Conservation (phyloP, 176 grass and related monocot genomes). For the Alloteropsis semialata region DNA sequence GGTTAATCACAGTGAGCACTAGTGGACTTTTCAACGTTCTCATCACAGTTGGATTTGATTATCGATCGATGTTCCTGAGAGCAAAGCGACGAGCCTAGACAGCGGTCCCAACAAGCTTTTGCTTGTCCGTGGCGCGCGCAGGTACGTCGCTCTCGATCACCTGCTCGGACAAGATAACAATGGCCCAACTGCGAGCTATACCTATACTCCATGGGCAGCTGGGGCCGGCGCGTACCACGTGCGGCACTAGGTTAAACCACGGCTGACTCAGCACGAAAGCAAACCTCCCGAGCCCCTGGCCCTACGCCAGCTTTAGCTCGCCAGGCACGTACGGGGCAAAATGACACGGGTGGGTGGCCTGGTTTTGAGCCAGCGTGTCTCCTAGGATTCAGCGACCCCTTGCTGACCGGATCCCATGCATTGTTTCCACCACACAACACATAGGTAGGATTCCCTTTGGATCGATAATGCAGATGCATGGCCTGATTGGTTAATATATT, state of each 20-base stretch:
- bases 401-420: not conserved
- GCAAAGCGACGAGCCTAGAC: no score
- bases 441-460: no score
- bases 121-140: no score
- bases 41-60: no score
- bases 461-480: not conserved
- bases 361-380: not conserved
- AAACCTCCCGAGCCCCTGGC: slow-evolving; percentile 9
- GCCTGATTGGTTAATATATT: no score
- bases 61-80: no score
- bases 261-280: slow-evolving; percentile 34
- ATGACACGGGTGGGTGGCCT: not conserved
- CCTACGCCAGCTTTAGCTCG: not conserved
- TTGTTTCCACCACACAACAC: no score
- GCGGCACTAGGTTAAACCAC: not conserved
- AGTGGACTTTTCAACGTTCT: no score
- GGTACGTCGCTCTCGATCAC: no score
- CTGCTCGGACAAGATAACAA: no score
- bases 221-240: slow-evolving; percentile 4
- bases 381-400: not conserved
- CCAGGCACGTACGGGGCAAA: not conserved
- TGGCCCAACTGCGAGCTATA: not conserved
- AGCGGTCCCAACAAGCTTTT: no score
- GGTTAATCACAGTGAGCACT: no score
- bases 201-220: not conserved